Percentiles rank a stretch among this genome's conserved stretches.
Conservation (phyloP, 2,329 filamentous ascomycete species). For the Pseudogymnoascus sp. region DNA sequence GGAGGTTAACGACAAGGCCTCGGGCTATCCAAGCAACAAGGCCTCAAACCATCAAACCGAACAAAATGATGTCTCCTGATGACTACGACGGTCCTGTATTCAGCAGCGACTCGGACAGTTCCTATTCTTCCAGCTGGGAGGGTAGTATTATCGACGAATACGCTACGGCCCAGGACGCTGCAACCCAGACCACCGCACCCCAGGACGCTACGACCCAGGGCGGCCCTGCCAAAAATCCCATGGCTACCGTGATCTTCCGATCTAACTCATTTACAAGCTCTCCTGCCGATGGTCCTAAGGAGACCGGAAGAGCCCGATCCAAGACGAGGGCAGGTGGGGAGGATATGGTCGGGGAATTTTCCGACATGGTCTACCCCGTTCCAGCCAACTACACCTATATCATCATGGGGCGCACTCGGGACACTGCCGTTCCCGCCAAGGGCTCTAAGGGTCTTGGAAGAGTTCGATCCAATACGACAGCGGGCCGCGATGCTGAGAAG, state of each 20-base stretch:
- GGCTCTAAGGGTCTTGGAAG: background rate
- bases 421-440: background rate
- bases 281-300: background rate
- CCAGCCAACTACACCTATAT: constrained; percentile 16
- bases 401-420: background rate
- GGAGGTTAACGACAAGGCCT: background rate
- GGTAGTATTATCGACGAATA: background rate
- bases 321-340: background rate
- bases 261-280: background rate
- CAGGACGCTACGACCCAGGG: too few species aligned
- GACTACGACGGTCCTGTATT: background rate
- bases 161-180: background rate
- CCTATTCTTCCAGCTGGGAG: background rate
- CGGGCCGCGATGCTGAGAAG: background rate
- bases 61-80: background rate
- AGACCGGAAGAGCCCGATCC: background rate
- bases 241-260: background rate
- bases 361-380: background rate
- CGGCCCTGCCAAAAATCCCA: background rate
- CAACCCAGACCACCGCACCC: too few species aligned
- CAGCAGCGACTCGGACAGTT: background rate
- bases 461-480: background rate
- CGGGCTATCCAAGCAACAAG: background rate
- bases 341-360: background rate
- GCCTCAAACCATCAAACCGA: background rate